A percentile compares a stretch with the other conserved stretches of the same genome.
Conservation (phyloP, 129 eudicot genomes). For the Flaveria robusta region DNA sequence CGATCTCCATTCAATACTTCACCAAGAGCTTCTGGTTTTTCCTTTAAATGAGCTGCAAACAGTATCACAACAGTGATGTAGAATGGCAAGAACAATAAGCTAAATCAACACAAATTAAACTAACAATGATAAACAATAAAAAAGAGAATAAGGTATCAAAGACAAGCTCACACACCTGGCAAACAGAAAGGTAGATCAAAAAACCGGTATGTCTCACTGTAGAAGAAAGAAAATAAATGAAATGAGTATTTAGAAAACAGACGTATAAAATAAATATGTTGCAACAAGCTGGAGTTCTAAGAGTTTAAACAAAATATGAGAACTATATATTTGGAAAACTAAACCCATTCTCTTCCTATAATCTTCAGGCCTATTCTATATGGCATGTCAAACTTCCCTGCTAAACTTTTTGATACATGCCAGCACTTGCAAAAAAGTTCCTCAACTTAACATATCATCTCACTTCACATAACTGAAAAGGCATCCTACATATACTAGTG, state of each 20-base stretch:
- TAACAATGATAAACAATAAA: neutral
- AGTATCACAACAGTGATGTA: constrained; percentile 8
- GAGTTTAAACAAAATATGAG: neutral
- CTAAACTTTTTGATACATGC: neutral
- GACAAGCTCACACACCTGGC: constrained; percentile 43
- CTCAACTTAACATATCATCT: neutral
- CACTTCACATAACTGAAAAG: neutral
- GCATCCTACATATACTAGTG: neutral
- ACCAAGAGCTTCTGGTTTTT: constrained; percentile 81
- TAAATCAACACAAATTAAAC: neutral
- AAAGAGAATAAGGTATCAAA: neutral
- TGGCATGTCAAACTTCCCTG: constrained; percentile 1
- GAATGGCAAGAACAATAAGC: neutral
- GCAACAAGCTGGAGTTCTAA: neutral
- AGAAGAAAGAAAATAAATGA: constrained; percentile 23
- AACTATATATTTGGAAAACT: constrained; percentile 1
- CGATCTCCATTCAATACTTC: constrained; percentile 86
- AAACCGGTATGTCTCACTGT: constrained; percentile 66
- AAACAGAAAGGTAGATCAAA: constrained; percentile 52
- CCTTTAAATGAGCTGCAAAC: constrained; percentile 56
- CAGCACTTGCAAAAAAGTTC: neutral
- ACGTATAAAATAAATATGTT: neutral
- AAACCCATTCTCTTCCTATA: constrained; percentile 13
- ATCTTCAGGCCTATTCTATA: neutral
- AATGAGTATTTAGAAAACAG: constrained; percentile 6